Evolutionary conservation across 768 basidiomycete genomes (phyloP).

Genomic region (Auriculariales sp.): DNA sequence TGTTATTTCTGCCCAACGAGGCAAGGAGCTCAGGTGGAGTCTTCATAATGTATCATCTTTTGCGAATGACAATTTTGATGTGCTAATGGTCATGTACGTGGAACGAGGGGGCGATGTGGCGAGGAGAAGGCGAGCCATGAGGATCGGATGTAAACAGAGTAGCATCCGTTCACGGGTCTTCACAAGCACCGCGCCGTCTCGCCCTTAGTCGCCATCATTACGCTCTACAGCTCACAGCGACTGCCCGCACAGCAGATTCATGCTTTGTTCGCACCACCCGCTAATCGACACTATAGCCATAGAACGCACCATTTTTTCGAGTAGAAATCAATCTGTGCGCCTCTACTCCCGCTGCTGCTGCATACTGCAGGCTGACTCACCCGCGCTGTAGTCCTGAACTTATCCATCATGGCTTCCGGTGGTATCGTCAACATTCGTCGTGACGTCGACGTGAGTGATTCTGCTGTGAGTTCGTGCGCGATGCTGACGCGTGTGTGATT

Average conservation of each 20-base stretch:
- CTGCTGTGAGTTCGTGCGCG: not conserved
- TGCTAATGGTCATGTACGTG: too few species aligned
- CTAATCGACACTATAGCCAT: constrained; percentile 24
- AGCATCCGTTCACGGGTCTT: too few species aligned
- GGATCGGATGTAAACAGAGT: too few species aligned
- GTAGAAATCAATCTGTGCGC: constrained; percentile 32
- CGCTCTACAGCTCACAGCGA: not conserved
- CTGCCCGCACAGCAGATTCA: constrained; percentile 31
- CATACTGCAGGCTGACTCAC: too few species aligned
- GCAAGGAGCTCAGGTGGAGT: too few species aligned
- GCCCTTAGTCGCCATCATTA: too few species aligned
- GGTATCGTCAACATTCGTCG: constrained; percentile 86
- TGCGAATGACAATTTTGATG: too few species aligned
- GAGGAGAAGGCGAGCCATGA: too few species aligned
- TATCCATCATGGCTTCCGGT: constrained; percentile 61
- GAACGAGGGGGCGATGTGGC: too few species aligned
- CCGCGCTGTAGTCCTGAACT: constrained; percentile 40
- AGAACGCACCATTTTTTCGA: constrained; percentile 42
- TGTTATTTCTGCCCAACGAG: too few species aligned
- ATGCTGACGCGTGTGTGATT: not conserved
- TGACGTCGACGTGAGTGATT: constrained; percentile 58
- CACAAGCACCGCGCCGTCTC: too few species aligned
- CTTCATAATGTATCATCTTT: too few species aligned
- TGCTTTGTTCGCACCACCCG: constrained; percentile 81
- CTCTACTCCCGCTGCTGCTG: constrained; percentile 9